phyloP scores from a whole-genome alignment of 1,284 basidiomycete genomes.

The Xanthoconium separans region DNA sequence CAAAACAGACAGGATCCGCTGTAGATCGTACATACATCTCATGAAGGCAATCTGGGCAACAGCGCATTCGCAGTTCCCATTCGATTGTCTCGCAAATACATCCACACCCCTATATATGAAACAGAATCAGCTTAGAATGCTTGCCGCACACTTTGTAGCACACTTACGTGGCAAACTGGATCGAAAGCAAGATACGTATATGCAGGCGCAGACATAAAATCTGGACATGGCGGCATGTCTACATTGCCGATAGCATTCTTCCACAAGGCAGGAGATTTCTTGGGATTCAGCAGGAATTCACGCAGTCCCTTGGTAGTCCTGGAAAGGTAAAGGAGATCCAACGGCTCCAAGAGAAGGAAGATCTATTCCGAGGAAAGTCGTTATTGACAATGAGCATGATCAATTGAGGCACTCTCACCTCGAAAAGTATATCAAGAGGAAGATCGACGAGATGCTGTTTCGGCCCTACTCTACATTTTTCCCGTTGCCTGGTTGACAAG shows the following conservation, averaged over 20 bases:
- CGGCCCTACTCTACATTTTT: conserved; percentile 15
- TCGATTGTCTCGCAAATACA: conserved; percentile 29
- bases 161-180: conserved; percentile 38
- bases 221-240: conserved; percentile 39
- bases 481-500: background rate
- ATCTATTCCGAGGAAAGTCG: conserved; percentile 26
- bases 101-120: conserved; percentile 31
- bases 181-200: conserved; percentile 39
- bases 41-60: conserved; percentile 35
- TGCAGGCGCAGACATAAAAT: conserved; percentile 37
- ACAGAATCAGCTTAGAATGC: background rate
- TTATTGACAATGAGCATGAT: background rate
- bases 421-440: conserved; percentile 17
- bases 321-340: conserved; percentile 39
- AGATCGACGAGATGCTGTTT: conserved; percentile 18
- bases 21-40: conserved; percentile 8
- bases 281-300: background rate
- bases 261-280: conserved; percentile 36
- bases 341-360: conserved; percentile 35
- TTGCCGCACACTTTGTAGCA: too few species aligned
- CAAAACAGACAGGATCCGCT: background rate
- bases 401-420: conserved; percentile 12
- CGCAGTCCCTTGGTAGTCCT: conserved; percentile 35
- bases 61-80: conserved; percentile 40
- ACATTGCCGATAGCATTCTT: conserved; percentile 29